phyloP scores from a whole-genome alignment of 495 filamentous ascomycete genomes.

The Gamarada debralockiae region DNA sequence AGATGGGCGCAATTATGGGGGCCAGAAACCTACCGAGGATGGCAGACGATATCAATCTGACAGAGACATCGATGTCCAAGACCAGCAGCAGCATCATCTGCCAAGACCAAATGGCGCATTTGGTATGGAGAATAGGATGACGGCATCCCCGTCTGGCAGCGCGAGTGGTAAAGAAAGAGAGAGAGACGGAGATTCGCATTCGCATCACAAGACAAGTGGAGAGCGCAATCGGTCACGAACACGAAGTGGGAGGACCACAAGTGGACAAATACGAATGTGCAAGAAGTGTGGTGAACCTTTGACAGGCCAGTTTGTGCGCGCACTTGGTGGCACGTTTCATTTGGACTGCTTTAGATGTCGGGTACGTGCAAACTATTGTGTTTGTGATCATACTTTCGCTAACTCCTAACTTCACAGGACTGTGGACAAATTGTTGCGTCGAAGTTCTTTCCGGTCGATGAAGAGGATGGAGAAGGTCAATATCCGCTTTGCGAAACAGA shows the following conservation, averaged over 20 bases:
- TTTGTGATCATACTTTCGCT: constrained; percentile 8
- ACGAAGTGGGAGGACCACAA: constrained; percentile 41
- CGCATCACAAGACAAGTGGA: constrained; percentile 16
- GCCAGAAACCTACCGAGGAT: constrained; percentile 12
- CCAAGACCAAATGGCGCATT: constrained; percentile 19
- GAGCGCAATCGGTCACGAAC: constrained; percentile 45
- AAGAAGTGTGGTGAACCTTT: constrained; percentile 84
- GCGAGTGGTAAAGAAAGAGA: constrained; percentile 17
- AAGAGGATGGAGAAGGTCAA: constrained; percentile 77
- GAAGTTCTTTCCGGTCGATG: constrained; percentile 96
- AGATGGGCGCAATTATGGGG: constrained; percentile 19
- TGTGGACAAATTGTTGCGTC: constrained; percentile 95
- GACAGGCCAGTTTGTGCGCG: constrained; percentile 93
- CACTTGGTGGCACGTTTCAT: constrained; percentile 88
- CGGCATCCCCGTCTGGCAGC: constrained; percentile 17
- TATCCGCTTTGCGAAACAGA: constrained; percentile 98
- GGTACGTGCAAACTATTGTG: constrained; percentile 52
- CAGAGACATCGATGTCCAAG: constrained; percentile 15
- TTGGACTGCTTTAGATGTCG: constrained; percentile 97
- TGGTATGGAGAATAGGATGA: constrained; percentile 15
- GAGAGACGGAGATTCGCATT: constrained; percentile 6
- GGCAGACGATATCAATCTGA: constrained; percentile 18
- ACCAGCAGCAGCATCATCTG: constrained; percentile 6
- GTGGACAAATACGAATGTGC: constrained; percentile 61
- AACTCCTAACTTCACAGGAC: constrained; percentile 56